phyloP scores from a whole-genome alignment of 164 flowering plant genomes.

The Pachysandra terminalis region DNA sequence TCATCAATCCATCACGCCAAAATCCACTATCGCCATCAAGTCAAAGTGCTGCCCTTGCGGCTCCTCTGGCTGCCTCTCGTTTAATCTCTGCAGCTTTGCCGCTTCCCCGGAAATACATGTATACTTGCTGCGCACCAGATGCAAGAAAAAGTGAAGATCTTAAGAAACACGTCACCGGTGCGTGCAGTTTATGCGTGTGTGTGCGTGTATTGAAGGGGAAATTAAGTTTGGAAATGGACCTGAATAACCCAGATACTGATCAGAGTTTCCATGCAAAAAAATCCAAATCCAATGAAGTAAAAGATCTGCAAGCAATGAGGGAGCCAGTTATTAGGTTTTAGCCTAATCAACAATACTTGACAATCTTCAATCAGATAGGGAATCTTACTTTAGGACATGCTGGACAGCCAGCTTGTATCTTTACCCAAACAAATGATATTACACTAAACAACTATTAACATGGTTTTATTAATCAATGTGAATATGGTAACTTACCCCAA shows the following conservation, averaged over 20 bases:
- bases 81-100: conserved; percentile 80
- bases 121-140: conserved; percentile 70
- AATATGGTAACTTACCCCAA: conserved; percentile 66
- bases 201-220: background rate
- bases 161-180: background rate
- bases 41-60: conserved; percentile 58
- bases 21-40: background rate
- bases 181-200: background rate
- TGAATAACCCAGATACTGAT: conserved; percentile 95
- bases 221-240: conserved; percentile 36
- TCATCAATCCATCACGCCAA: background rate
- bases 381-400: too few relatives aligned
- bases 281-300: conserved; percentile 83
- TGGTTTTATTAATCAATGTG: background rate
- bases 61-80: conserved; percentile 71
- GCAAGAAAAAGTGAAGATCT: background rate
- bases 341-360: background rate
- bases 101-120: conserved; percentile 90
- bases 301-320: conserved; percentile 53
- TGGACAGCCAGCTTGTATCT: background rate
- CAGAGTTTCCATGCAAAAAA: conserved; percentile 67
- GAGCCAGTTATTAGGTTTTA: background rate
- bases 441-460: background rate
- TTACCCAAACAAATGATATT: background rate
- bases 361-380: background rate